Evolutionary conservation across 306 rosid genomes (phyloP).

Genomic region (Potentilla sterilis): DNA sequence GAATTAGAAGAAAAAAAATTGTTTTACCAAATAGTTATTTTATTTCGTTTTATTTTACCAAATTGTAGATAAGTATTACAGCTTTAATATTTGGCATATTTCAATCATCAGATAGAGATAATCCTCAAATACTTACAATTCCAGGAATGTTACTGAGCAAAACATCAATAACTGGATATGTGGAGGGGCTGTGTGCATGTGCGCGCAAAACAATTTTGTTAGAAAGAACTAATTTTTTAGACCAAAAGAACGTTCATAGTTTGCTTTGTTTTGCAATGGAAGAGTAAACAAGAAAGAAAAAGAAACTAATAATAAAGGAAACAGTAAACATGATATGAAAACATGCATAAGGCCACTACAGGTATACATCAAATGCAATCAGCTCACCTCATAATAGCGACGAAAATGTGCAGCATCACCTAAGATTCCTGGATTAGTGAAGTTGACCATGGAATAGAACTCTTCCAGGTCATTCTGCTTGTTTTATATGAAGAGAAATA

Average conservation of each 20-base stretch:
- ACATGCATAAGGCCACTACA: background rate
- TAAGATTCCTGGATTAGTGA: conserved; percentile 86
- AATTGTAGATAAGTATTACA: background rate
- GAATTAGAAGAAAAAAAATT: conserved; percentile 5
- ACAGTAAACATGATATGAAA: background rate
- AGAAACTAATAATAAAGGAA: conserved; percentile 6
- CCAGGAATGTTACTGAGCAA: background rate
- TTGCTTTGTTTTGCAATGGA: background rate
- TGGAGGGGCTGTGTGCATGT: background rate
- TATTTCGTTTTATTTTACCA: too few relatives aligned
- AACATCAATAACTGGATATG: background rate
- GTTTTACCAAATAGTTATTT: background rate
- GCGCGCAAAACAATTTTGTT: background rate
- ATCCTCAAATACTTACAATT: conserved; percentile 25
- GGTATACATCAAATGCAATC: conserved; percentile 13
- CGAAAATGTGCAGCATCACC: conserved; percentile 74
- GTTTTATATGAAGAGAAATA: conserved; percentile 14
- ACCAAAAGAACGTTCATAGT: background rate
- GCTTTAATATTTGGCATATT: background rate
- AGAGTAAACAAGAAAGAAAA: background rate
- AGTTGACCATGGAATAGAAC: conserved; percentile 91
- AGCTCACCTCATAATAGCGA: conserved; percentile 77
- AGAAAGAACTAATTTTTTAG: background rate
- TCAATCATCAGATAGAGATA: background rate
- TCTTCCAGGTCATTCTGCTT: conserved; percentile 95